These are phyloP conservation scores for Penicillium ochrochloron DNA, from an alignment of 495 filamentous ascomycete genomes.

Conservation along the genomic window DNA sequence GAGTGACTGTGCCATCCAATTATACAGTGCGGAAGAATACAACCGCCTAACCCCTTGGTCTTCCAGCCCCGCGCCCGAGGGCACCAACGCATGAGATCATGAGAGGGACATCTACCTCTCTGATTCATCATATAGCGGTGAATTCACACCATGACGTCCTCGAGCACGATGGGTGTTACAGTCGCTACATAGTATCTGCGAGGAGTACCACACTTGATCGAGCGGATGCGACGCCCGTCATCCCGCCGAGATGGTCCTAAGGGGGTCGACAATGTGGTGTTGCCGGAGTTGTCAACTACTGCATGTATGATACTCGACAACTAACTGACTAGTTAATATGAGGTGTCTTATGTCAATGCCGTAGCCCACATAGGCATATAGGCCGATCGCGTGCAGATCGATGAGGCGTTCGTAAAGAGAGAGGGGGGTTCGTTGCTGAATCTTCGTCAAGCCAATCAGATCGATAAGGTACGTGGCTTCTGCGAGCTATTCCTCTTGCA, in stretches of 20 bases:
- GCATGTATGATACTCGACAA: too few species aligned
- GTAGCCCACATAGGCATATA: constrained; percentile 8
- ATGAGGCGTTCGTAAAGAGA: constrained; percentile 22
- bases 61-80: not conserved
- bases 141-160: constrained; percentile 14
- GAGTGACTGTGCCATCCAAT: constrained; percentile 15
- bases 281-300: constrained; percentile 24
- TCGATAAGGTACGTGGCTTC: not conserved
- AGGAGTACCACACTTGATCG: constrained; percentile 4
- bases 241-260: not conserved
- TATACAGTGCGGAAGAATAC: not conserved
- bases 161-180: constrained; percentile 23
- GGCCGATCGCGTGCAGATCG: constrained; percentile 27
- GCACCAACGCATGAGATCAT: not conserved
- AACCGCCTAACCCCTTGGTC: not conserved
- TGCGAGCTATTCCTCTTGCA: not conserved
- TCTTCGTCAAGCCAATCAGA: not conserved
- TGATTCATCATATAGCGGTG: constrained; percentile 36
- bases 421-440: constrained; percentile 12
- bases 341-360: constrained; percentile 34
- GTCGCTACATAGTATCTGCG: constrained; percentile 14
- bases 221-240: not conserved
- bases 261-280: not conserved
- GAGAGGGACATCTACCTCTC: constrained; percentile 9
- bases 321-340: constrained; percentile 19